Evolutionary conservation across 2,329 filamentous ascomycete genomes (phyloP).

Genomic region (Ophiostoma piceae): DNA sequence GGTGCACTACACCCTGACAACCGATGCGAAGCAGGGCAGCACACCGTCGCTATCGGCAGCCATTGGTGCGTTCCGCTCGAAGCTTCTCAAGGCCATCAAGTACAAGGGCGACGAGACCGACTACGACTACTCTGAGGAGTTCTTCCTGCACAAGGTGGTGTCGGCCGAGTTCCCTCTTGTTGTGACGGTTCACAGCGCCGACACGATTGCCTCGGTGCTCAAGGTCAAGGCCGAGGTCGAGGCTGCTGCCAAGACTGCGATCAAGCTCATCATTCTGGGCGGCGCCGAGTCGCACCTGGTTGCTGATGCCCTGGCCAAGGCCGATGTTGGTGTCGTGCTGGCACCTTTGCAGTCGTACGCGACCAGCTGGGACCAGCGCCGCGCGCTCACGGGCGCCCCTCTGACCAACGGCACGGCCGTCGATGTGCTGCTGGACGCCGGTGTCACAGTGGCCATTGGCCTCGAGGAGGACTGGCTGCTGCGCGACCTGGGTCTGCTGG

Average conservation of each 20-base stretch:
- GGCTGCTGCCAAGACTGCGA: slow-evolving; percentile 29
- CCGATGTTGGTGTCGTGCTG: slow-evolving; percentile 55
- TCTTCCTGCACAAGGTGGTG: slow-evolving; percentile 51
- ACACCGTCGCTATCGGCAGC: slow-evolving; percentile 50
- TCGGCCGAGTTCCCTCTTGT: slow-evolving; percentile 50
- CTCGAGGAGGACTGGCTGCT: slow-evolving; percentile 59
- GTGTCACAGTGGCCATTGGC: slow-evolving; percentile 54
- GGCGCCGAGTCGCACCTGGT: slow-evolving; percentile 59
- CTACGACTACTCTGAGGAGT: slow-evolving; percentile 45
- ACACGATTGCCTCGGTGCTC: slow-evolving; percentile 56
- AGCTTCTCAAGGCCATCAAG: slow-evolving; percentile 48
- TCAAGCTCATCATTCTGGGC: slow-evolving; percentile 56
- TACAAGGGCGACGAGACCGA: slow-evolving; percentile 29
- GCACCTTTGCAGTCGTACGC: slow-evolving; percentile 54
- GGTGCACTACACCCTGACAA: slow-evolving; percentile 51
- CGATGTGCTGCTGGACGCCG: slow-evolving; percentile 53
- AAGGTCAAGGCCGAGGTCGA: slow-evolving; percentile 55
- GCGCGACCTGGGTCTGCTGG: slow-evolving; percentile 54
- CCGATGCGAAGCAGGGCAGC: slow-evolving; percentile 41
- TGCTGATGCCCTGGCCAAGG: slow-evolving; percentile 52
- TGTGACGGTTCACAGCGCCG: slow-evolving; percentile 57
- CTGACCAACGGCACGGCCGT: slow-evolving; percentile 60
- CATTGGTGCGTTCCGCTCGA: slow-evolving; percentile 47
- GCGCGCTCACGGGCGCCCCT: slow-evolving; percentile 58
- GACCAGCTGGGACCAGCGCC: slow-evolving; percentile 55